phyloP scores from a whole-genome alignment of 1,284 basidiomycete genomes.

The Polyporus tsugae region DNA sequence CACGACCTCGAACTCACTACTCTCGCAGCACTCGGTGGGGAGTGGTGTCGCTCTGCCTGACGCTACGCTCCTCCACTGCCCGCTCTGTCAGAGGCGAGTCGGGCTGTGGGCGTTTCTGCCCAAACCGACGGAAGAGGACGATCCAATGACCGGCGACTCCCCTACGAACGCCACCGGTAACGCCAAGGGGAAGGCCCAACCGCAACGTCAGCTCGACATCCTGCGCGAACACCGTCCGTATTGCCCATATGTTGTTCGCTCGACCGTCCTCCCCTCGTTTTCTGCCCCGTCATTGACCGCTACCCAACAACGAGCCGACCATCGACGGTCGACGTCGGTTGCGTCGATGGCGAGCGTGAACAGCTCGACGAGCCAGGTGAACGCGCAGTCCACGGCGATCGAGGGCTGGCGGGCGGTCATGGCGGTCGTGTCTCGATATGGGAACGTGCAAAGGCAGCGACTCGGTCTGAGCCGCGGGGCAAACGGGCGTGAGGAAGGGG shows the following conservation, averaged over 20 bases:
- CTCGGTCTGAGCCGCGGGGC: constrained; percentile 41
- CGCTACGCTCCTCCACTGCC: constrained; percentile 65
- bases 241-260: constrained; percentile 80
- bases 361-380: constrained; percentile 38
- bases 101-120: constrained; percentile 78
- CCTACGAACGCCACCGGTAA: not conserved
- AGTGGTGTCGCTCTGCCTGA: constrained; percentile 45
- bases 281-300: constrained; percentile 44
- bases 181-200: constrained; percentile 30
- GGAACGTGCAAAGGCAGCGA: constrained; percentile 64
- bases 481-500: constrained; percentile 21
- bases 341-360: constrained; percentile 39
- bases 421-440: constrained; percentile 69
- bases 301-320: constrained; percentile 9
- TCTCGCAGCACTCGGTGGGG: constrained; percentile 19
- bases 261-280: constrained; percentile 68
- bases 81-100: constrained; percentile 76
- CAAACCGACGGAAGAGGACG: constrained; percentile 25
- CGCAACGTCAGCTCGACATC: constrained; percentile 70
- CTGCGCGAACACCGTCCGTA: constrained; percentile 82
- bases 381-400: constrained; percentile 45
- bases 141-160: constrained; percentile 18
- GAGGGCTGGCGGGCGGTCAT: constrained; percentile 84
- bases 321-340: constrained; percentile 38
- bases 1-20: constrained; percentile 13